These are phyloP conservation scores for Aureobasidium sp. DNA, from an alignment of 2,329 filamentous ascomycete genomes.

Conservation along the genomic window DNA sequence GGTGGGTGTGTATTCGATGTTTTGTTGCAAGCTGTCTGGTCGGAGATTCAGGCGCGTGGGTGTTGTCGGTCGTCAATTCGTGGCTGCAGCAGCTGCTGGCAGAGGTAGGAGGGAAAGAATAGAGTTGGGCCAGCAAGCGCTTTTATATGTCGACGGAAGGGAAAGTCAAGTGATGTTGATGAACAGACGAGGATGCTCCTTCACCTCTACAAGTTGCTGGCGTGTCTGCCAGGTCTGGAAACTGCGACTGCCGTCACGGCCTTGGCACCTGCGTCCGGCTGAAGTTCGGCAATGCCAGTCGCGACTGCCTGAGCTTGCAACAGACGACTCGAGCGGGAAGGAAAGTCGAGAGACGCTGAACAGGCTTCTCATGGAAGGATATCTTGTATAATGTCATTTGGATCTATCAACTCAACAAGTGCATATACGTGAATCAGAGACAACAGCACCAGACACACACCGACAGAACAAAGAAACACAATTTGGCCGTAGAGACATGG, in stretches of 20 bases:
- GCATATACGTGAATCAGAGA: neutral
- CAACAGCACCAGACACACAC: neutral
- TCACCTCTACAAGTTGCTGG: neutral
- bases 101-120: neutral
- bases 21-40: constrained; percentile 1
- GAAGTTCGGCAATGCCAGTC: neutral
- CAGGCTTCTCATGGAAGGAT: neutral
- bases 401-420: neutral
- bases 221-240: neutral
- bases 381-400: no score
- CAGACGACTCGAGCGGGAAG: no score
- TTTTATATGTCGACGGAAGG: neutral
- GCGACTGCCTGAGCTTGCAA: neutral
- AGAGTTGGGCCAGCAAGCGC: neutral
- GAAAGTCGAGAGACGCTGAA: neutral
- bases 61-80: neutral
- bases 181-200: neutral
- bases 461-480: neutral
- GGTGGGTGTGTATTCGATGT: neutral
- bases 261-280: neutral
- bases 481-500: neutral
- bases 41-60: neutral
- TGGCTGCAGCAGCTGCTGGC: neutral
- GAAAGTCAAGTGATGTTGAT: neutral
- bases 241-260: constrained; percentile 8